Base-by-base conservation (phyloP, 2,329 filamentous ascomycete genomes). In the Sarocladium oryzae region DNA sequence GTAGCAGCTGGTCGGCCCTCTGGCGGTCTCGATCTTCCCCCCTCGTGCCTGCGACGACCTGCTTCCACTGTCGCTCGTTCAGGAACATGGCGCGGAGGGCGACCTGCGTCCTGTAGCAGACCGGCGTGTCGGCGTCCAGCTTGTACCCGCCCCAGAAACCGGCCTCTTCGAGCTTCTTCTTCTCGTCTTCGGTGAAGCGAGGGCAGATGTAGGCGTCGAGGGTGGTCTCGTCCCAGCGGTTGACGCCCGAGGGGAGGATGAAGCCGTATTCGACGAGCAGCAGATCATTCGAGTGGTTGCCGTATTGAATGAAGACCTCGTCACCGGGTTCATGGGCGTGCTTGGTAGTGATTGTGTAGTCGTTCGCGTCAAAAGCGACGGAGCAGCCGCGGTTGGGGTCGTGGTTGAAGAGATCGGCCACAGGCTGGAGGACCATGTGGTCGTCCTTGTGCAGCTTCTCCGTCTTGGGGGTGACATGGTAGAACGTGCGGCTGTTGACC, bases 401-500 rank as follows among this genome's bases (percentile, higher is more conserved):
- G 59, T 79, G 77, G 58, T 81, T 90, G 71, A 89, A 85, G 51
- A 87, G 79, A 63, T 90, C 86, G 1, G 85, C 81, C 32, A 88
- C 83, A 1, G 86, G 86, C 64, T 84, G 84, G 57, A 89, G 75
- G 9, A 80, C 80, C 72, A 88, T 80, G 59, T 79, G 79, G 58
- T 88, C 85, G 57, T 77, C 64, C 59, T 67, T 60, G 57, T 66
- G 56, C 21, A 70, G 63, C 55, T 65, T 58, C 61, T 73, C 66
- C 54, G 77, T 73, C 33, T 65, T 66, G 2, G 73, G 63, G 36
- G 70, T 72, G 26, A 70, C 65, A 64, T 79, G 79, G 66, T 83
- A 84, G 58, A 84, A 84, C 0, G 78, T 81, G 54, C 81, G 75
- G 15, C 80, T 83, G 63, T 82, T 84, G 55, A 82, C 75, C 10